Evolutionary conservation across 139 green algal genomes (phyloP), one percentile per base, ranked within the genome.

Genomic region (Micromonas pusilla): DNA sequence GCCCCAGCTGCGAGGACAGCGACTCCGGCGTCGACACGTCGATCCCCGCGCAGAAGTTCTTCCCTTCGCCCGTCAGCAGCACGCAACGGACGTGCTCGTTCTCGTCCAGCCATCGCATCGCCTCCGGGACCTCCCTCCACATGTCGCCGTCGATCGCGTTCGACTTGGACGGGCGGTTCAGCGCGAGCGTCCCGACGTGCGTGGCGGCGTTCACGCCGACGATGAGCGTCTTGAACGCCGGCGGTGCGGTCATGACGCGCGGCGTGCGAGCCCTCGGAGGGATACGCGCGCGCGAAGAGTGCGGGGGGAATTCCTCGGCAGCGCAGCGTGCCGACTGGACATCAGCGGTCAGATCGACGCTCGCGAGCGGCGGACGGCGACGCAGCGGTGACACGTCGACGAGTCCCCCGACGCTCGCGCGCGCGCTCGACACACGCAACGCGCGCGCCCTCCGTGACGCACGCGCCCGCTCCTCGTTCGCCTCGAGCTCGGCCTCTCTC

Each of bases 11-110:
- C 45, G 20, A 30, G 26, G 45, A 52, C 1, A 78, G 2, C 4
- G 52, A 21, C 16, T 78, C 30, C 53, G 21, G 28, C 6, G 9
- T 66, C 53, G 52, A 52, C 28, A 78, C 45, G 52, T 78, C 72
- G 3, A 78, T 70, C 33, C 72, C 72, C 2, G 72, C 28, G 72
- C 52, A 65, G 33, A 80, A 80, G 30, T 80, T 38, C 28, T 67
- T 73, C 2, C 74, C 74, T 31, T 60, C 60, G 19, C 74, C 74
- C 6, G 28, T 26, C 0, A 80, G 0, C 1, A 80, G 19, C 54
- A 72, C 32, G 16, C 25, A 37, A 5, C 53, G 28, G 3, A 68
- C 72, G 2, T 52, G 0, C 0, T 1, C 28, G 20, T 78, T 23
- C 4, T 52, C 28, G 13, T 66, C 30, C 3, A 78, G 45, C 52